These are phyloP conservation scores for Aureobasidium namibiae DNA, from an alignment of 2,329 filamentous ascomycete species.

Conservation along the genomic window DNA sequence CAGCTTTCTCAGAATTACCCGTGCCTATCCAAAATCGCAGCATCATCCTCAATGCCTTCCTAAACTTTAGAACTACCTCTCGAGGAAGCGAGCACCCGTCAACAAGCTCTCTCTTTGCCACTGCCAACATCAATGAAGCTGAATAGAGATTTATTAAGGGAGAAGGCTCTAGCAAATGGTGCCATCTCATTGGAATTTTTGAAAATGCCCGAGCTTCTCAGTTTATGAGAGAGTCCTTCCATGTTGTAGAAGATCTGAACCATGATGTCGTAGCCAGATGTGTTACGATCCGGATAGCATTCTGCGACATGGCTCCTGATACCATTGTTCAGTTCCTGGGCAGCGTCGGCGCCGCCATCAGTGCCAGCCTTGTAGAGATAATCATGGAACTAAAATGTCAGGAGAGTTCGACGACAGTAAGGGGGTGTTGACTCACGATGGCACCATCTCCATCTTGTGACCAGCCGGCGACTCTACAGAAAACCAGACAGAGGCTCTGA, in stretches of 20 bases:
- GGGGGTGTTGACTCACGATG: slow-evolving; percentile 27
- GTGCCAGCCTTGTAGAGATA: slow-evolving; percentile 29
- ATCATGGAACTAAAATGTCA: slow-evolving; percentile 33
- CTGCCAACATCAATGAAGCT: slow-evolving; percentile 56
- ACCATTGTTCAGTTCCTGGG: slow-evolving; percentile 33
- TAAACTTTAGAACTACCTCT: slow-evolving; percentile 62
- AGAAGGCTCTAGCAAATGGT: slow-evolving; percentile 38
- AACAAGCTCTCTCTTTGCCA: slow-evolving; percentile 59
- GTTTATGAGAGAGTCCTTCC: slow-evolving; percentile 36
- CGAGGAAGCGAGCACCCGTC: slow-evolving; percentile 62
- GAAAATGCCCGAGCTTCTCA: slow-evolving; percentile 34
- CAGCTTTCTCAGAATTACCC: slow-evolving; percentile 57
- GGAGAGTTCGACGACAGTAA: background rate
- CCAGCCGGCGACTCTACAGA: background rate
- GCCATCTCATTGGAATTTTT: slow-evolving; percentile 31
- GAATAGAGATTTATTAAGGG: slow-evolving; percentile 45
- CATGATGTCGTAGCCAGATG: slow-evolving; percentile 36
- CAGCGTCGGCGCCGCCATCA: slow-evolving; percentile 40
- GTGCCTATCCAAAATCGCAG: slow-evolving; percentile 44
- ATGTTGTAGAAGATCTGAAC: slow-evolving; percentile 41
- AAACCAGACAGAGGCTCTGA: background rate
- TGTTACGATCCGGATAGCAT: slow-evolving; percentile 30
- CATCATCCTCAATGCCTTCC: slow-evolving; percentile 85
- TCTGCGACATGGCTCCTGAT: slow-evolving; percentile 35
- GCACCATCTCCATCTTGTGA: slow-evolving; percentile 37